Evolutionary conservation across 1,284 basidiomycete species (phyloP).

Genomic region (Microbotryomycetes sp.): DNA sequence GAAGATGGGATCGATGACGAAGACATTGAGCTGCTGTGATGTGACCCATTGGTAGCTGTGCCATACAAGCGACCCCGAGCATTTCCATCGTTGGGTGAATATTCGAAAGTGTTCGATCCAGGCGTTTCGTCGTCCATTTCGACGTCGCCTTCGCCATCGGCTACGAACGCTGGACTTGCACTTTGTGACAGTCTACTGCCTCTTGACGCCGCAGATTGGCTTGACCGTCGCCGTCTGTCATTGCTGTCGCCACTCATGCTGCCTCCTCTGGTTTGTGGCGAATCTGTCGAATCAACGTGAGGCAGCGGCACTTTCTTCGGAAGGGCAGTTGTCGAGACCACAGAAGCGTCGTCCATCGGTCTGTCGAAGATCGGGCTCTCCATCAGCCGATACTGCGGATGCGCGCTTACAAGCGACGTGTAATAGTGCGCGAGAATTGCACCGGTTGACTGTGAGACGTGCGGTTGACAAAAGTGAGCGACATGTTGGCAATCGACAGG

Average conservation of each 20-base stretch:
- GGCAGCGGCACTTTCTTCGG: neutral
- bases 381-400: constrained; percentile 31
- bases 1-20: neutral
- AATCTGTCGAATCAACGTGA: neutral
- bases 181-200: neutral
- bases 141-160: too few relatives aligned
- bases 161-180: neutral
- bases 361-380: neutral
- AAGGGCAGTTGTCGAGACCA: neutral
- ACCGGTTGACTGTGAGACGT: constrained; percentile 32
- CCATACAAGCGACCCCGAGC: too few relatives aligned
- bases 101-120: neutral
- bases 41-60: neutral
- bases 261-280: neutral
- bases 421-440: constrained; percentile 37
- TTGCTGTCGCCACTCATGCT: neutral
- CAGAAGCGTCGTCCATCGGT: neutral
- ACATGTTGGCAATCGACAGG: neutral
- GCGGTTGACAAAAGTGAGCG: neutral
- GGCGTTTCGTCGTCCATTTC: neutral
- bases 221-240: neutral
- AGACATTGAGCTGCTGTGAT: neutral
- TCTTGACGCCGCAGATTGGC: neutral
- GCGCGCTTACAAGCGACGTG: constrained; percentile 34
- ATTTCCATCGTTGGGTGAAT: neutral